phyloP scores from a whole-genome alignment of 352 stramenopile species.

The Phytophthora tubulina region DNA sequence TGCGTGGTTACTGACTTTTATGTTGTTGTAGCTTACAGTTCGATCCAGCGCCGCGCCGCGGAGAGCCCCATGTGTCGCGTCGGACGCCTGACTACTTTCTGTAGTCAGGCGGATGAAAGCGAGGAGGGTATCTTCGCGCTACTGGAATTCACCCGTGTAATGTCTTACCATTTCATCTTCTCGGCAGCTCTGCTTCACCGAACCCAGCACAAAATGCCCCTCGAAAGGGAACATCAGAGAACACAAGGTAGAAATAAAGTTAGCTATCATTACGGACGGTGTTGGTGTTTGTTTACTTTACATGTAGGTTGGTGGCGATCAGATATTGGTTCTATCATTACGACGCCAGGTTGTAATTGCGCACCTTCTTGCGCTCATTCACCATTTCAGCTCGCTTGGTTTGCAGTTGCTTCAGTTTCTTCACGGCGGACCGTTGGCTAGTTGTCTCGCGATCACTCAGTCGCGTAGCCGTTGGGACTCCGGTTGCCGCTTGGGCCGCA shows the following conservation, averaged over 20 bases:
- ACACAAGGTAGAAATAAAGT: conserved; percentile 49
- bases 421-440: conserved; percentile 68
- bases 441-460: conserved; percentile 67
- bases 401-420: conserved; percentile 80
- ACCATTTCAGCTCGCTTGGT: conserved; percentile 80
- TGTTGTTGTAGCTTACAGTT: conserved; percentile 91
- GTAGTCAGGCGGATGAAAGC: conserved; percentile 55
- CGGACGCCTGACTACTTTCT: conserved; percentile 96
- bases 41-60: conserved; percentile 93
- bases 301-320: not conserved
- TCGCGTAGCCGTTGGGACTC: conserved; percentile 12
- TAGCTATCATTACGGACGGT: conserved; percentile 33
- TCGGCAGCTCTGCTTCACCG: conserved; percentile 23
- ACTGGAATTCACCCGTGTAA: conserved; percentile 28
- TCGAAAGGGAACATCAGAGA: conserved; percentile 26
- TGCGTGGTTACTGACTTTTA: conserved; percentile 19
- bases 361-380: conserved; percentile 78
- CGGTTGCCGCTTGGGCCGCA: conserved; percentile 15
- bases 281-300: conserved; percentile 11
- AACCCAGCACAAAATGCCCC: conserved; percentile 27
- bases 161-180: conserved; percentile 35
- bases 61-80: conserved; percentile 94
- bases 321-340: conserved; percentile 1
- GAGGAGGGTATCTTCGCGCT: conserved; percentile 10
- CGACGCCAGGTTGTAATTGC: conserved; percentile 80